Base-by-base conservation (phyloP, 2,329 filamentous ascomycete genomes). In the Fusarium camptoceras region DNA sequence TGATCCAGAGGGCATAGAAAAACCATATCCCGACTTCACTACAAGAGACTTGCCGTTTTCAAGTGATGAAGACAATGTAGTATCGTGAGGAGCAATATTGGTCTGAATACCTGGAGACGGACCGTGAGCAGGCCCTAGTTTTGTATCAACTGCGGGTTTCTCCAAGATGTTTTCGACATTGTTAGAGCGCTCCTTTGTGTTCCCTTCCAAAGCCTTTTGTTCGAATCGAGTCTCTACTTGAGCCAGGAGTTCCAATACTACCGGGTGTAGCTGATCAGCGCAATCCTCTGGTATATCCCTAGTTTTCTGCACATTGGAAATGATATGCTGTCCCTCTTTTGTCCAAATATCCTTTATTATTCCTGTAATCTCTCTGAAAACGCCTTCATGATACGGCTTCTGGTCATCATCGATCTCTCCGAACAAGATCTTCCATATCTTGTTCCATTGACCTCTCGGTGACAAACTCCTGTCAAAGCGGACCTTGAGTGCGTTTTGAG, bases 271-370 rank as follows among this genome's bases (percentile, higher is more conserved):
- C 7, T 56, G 43, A 24, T 30, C 43, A 22, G 43, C 11, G 31
- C 48, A 51, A 24, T 18, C 5, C 11, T 11, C 24, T 15, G 43
- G 54, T n/a, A 56, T 56, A 12, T 27, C 30, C 5, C 31, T 37
- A 8, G 43, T n/a, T 41, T 31, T 47, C 15, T 48, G 15, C 25
- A 49, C 6, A 6, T 41, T 50, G 15, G 10, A 24, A n/a, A 57
- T 6, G 27, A 57, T 49, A 18, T 41, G 25, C 8, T 15, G 8
- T 9, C 54, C 54, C 10, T 57, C 54, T 18, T 57, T 16, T 25
- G n/a, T 41, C 54, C 43, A 57, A 24, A 49, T 41, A 25, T n/a
- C 54, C 34, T 43, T 37, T 41, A 57, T 20, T 25, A 57, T 57
- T 16, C 43, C 25, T 5, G 54, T 50, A 14, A 57, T 41, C 15